Base-by-base conservation (phyloP, 1,284 basidiomycete species). In the Volvariella volvacea region DNA sequence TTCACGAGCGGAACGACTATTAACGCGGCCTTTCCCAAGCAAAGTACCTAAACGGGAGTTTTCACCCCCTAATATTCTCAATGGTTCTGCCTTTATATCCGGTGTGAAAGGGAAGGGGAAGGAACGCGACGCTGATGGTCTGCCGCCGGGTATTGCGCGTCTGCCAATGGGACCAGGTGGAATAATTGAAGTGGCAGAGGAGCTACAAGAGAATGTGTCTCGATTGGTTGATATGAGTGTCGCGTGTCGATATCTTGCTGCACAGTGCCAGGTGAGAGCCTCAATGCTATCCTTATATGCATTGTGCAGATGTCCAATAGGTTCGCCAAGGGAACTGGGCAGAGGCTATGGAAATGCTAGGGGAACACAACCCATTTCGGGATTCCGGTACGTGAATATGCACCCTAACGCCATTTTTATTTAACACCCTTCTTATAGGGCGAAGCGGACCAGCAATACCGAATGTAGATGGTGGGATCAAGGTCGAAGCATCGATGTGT, bases 401-500 rank as follows among this genome's bases (percentile, higher is more conserved):
- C 15, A 37, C 34, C 14, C 44, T 9, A 39, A 22, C 42, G 25
- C 40, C 20, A 8, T 39, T 17, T 20, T 30, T 25, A 38, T 50
- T 33, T 49, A 16, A 43, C 22, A 52, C 15, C 47, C 39, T 31
- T 43, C 12, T 34, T 20, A 12, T 52, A 78, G 78, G 66, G 17
- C 67, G 69, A 51, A 83, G 79, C 55, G 84, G 83, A 0, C 74
- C 82, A 2, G 72, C 76, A n/a, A 70, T 83, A 40, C 79, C 84
- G 3, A 88, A 88, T 52, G 66, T 79, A 32, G 89, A 92, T 52
- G 88, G 88, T 22, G 91, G 91, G 2, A 88, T 95, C 59, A 95
- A 94, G 88, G 87, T 97, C 36, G 89, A 95, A 66, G 90, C 93
- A 2, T 94, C 92, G 0, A 92, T 98, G 78, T 96, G 94, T 58